These are phyloP conservation scores for Amphirosellinia nigrospora DNA, from an alignment of 495 filamentous ascomycete species.

Conservation along the genomic window DNA sequence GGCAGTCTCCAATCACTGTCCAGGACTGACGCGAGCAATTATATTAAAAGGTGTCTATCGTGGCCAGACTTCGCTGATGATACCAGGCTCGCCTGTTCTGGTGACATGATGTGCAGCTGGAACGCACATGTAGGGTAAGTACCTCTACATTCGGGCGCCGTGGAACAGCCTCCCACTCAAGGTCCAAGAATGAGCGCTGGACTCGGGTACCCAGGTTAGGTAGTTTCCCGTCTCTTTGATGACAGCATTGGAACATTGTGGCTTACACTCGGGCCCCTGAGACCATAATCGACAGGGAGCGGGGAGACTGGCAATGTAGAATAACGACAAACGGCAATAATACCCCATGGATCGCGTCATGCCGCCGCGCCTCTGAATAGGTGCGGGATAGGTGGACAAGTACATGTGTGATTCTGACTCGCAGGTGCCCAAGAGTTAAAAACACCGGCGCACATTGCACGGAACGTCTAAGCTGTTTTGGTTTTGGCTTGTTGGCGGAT, in stretches of 20 bases:
- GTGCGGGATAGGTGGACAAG: neutral
- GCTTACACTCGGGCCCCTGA: neutral
- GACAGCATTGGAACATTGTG: conserved; percentile 1
- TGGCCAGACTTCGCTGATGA: neutral
- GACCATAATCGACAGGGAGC: neutral
- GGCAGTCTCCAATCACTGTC: neutral
- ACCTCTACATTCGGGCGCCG: neutral
- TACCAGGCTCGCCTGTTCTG: conserved; percentile 2
- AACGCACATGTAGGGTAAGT: neutral
- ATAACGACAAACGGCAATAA: neutral
- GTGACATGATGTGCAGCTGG: conserved; percentile 1
- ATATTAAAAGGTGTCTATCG: conserved; percentile 5
- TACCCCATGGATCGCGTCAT: neutral
- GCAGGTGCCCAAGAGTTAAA: too few species aligned
- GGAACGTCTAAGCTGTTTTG: conserved; percentile 1
- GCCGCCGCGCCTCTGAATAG: neutral
- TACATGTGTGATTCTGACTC: too few species aligned
- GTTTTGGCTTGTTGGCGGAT: conserved; percentile 1
- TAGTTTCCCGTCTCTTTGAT: neutral
- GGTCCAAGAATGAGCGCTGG: neutral
- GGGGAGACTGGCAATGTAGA: neutral
- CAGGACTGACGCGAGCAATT: neutral
- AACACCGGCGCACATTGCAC: neutral
- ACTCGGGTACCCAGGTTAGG: neutral
- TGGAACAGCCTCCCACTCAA: neutral